Evolutionary conservation across 164 flowering plant species (phyloP).

Genomic region (Kalanchoe fedtschenkoi): DNA sequence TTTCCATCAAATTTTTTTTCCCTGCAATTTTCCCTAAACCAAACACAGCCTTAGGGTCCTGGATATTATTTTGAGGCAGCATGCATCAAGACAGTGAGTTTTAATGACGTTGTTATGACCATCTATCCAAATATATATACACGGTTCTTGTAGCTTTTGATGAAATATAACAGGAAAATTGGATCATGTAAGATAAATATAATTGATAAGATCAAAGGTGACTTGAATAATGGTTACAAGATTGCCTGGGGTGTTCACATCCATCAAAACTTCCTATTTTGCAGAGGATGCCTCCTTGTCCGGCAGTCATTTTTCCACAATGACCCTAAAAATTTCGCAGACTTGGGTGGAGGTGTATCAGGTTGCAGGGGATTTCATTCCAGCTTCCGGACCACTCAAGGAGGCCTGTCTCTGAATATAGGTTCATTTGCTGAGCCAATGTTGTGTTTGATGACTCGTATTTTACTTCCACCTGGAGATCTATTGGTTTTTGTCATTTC

Average conservation of each 20-base stretch:
- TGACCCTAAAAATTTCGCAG: conserved; percentile 51
- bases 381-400: conserved; percentile 70
- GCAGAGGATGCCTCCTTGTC: conserved; percentile 91
- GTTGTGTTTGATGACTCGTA: not conserved
- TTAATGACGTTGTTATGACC: not conserved
- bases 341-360: conserved; percentile 79
- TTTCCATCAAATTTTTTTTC: too few relatives aligned
- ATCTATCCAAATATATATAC: not conserved
- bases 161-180: too few relatives aligned
- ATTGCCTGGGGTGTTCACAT: not conserved
- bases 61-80: conserved; percentile 82
- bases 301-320: conserved; percentile 79
- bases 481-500: not conserved
- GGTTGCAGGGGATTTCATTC: conserved; percentile 90
- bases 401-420: conserved; percentile 77
- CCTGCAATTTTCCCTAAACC: too few relatives aligned
- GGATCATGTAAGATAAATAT: not conserved
- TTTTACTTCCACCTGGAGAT: not conserved
- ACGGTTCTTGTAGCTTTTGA: not conserved
- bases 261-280: conserved; percentile 1
- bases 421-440: conserved; percentile 24
- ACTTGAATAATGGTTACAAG: not conserved
- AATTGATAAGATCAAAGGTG: not conserved
- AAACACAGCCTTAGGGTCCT: too few relatives aligned
- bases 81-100: conserved; percentile 83